Conservation (phyloP, 306 rosid species). For the Inga leiocalycina region DNA sequence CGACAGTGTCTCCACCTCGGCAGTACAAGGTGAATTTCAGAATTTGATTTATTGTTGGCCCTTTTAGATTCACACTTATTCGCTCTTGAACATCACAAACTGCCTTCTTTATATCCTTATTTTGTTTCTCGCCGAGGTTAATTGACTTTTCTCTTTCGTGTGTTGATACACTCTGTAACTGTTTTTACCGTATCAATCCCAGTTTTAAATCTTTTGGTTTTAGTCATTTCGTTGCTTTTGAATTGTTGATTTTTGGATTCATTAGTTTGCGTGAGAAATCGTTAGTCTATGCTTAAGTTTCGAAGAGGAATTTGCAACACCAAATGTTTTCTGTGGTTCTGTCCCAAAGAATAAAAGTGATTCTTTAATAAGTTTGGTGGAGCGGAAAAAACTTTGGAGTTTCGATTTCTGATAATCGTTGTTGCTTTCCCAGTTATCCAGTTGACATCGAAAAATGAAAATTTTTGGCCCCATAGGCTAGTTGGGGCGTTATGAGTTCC, state of each 20-base stretch:
- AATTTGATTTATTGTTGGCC: not conserved
- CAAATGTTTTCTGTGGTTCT: not conserved
- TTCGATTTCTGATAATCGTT: constrained; percentile 2
- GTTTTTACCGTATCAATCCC: not conserved
- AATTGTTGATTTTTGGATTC: not conserved
- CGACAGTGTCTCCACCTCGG: not conserved
- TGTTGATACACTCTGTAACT: not conserved
- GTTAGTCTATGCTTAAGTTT: not conserved
- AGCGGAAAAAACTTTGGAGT: not conserved
- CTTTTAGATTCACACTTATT: not conserved
- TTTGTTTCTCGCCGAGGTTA: not conserved
- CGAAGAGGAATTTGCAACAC: not conserved
- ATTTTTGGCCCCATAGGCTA: not conserved
- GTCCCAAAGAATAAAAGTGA: not conserved
- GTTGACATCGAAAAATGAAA: not conserved
- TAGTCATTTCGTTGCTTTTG: not conserved
- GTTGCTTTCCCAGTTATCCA: not conserved
- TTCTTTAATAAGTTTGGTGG: not conserved
- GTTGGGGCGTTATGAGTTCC: not conserved
- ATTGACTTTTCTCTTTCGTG: not conserved
- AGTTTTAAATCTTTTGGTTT: not conserved
- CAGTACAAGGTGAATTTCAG: not conserved
- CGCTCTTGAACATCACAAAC: not conserved
- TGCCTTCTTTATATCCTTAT: not conserved
- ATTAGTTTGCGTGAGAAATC: not conserved